Evolutionary conservation across 306 rosid species (phyloP).

Genomic region (Fagus sylvatica): DNA sequence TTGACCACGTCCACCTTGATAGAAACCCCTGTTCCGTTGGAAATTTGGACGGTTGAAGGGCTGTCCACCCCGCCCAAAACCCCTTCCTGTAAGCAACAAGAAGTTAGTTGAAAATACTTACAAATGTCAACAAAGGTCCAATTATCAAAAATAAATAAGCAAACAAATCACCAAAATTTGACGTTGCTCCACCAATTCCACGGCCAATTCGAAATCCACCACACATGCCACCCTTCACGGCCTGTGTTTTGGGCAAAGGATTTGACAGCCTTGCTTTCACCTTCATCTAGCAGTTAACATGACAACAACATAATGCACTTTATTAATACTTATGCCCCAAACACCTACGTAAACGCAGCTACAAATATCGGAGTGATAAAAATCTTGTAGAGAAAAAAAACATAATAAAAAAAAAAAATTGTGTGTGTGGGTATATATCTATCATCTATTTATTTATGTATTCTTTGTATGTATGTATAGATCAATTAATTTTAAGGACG

Average conservation of each 20-base stretch:
- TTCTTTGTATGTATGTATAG: neutral
- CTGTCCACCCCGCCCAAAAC: slow-evolving; percentile 53
- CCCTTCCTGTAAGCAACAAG: slow-evolving; percentile 45
- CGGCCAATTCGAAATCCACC: slow-evolving; percentile 79
- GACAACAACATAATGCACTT: slow-evolving; percentile 14
- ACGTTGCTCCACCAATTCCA: slow-evolving; percentile 42
- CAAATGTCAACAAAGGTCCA: slow-evolving; percentile 12
- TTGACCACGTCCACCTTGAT: slow-evolving; percentile 51
- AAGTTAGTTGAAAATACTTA: slow-evolving; percentile 9
- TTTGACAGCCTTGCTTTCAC: slow-evolving; percentile 89
- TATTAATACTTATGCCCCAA: neutral
- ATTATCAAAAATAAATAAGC: slow-evolving; percentile 24
- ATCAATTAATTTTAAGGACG: neutral
- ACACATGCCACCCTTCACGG: slow-evolving; percentile 77
- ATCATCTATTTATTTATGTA: neutral
- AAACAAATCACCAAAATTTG: slow-evolving; percentile 47
- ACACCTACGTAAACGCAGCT: neutral
- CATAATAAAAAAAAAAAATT: neutral
- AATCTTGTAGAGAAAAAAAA: neutral
- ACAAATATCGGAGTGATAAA: neutral
- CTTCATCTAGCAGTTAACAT: slow-evolving; percentile 47
- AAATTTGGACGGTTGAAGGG: slow-evolving; percentile 41
- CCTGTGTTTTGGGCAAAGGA: slow-evolving; percentile 82
- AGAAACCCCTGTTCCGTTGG: slow-evolving; percentile 43
- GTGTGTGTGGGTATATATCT: neutral